These are phyloP conservation scores for Aspergillus udagawae DNA, from an alignment of 2,329 filamentous ascomycete species.

Conservation along the genomic window DNA sequence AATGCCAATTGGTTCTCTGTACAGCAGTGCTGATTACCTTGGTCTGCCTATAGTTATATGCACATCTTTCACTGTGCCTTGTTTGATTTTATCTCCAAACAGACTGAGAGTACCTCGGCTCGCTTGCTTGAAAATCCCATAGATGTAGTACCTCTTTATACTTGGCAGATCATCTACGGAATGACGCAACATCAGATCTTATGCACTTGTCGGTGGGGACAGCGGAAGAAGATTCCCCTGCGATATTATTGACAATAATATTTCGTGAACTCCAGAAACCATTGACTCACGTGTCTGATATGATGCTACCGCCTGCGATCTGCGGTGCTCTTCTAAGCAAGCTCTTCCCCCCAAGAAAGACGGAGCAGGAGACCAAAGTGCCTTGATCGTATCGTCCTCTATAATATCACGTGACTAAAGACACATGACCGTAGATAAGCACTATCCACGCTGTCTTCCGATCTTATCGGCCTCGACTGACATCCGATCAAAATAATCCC, in stretches of 20 bases:
- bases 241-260: not conserved
- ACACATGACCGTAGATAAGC: not conserved
- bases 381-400: not conserved
- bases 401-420: not conserved
- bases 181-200: not conserved
- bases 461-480: constrained; percentile 11
- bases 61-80: not conserved
- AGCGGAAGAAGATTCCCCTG: not conserved
- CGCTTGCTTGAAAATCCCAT: not conserved
- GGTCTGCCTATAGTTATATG: not conserved
- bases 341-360: too few relatives aligned
- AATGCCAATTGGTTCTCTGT: not conserved
- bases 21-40: not conserved
- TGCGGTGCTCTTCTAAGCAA: too few relatives aligned
- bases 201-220: not conserved
- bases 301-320: too few relatives aligned
- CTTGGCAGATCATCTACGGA: not conserved
- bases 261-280: not conserved
- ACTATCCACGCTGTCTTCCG: constrained; percentile 10
- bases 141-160: not conserved
- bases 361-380: too few relatives aligned
- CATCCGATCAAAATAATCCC: constrained; percentile 12
- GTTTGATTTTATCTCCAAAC: not conserved
- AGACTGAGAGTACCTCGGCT: not conserved
- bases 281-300: too few relatives aligned